phyloP scores from a whole-genome alignment of 1,284 basidiomycete species.

The Exobasidium cylindrosporum region DNA sequence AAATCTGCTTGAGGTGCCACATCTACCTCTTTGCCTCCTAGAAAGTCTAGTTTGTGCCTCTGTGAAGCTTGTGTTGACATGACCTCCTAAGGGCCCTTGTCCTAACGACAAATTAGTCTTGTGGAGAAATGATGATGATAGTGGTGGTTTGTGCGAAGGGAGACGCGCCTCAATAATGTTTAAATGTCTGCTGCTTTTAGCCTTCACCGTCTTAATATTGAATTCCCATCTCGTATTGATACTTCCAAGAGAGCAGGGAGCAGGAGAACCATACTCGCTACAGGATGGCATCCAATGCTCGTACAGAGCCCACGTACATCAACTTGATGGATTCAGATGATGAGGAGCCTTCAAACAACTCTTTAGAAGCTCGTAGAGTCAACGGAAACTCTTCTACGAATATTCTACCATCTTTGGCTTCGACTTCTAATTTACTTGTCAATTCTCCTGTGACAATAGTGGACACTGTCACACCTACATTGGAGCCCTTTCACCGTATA shows the following conservation, averaged over 20 bases:
- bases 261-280: too few species aligned
- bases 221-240: background rate
- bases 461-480: too few species aligned
- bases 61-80: background rate
- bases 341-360: background rate
- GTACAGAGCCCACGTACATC: background rate
- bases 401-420: background rate
- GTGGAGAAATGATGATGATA: too few species aligned
- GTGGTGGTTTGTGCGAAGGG: background rate
- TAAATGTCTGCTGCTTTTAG: too few species aligned
- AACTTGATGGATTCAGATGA: background rate
- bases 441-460: too few species aligned
- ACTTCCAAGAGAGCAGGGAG: too few species aligned
- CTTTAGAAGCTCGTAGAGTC: background rate
- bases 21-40: background rate
- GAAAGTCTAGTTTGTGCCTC: background rate
- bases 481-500: too few species aligned
- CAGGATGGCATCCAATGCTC: background rate
- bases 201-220: too few species aligned
- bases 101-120: too few species aligned
- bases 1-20: constrained; percentile 16
- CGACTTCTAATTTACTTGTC: too few species aligned
- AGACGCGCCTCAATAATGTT: too few species aligned
- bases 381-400: background rate
- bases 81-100: too few species aligned